A percentile compares a stretch with the other conserved stretches of the same genome.
phyloP scores from a whole-genome alignment of 768 basidiomycete genomes.

The Strobilomyces echinocephalus region DNA sequence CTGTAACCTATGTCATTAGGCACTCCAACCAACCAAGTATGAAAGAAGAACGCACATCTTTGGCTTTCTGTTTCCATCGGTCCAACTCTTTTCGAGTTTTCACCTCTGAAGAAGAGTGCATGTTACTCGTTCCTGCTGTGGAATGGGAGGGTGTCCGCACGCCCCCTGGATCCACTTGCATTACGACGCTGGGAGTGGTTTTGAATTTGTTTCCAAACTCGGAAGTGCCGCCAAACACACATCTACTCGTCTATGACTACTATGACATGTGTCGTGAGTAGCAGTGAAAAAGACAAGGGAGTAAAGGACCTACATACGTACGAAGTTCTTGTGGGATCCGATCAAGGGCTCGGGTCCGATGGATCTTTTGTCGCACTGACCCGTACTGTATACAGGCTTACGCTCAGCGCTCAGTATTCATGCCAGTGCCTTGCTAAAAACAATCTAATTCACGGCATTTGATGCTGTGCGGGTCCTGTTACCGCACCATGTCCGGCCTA shows the following conservation, averaged over 20 bases:
- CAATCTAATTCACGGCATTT: too few species aligned
- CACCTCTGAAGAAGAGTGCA: conserved; percentile 10
- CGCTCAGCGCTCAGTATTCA: too few species aligned
- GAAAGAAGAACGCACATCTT: conserved; percentile 15
- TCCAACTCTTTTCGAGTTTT: conserved; percentile 24
- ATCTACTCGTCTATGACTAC: too few species aligned
- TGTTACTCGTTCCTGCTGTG: conserved; percentile 10
- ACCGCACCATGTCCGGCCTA: conserved; percentile 2
- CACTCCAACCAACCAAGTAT: background rate
- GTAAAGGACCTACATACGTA: too few species aligned
- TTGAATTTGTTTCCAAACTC: too few species aligned
- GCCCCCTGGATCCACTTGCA: conserved; percentile 13
- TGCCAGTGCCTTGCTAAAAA: too few species aligned
- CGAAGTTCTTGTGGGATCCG: too few species aligned
- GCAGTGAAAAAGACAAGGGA: too few species aligned
- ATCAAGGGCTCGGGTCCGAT: background rate
- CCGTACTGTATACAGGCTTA: too few species aligned
- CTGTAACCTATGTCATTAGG: conserved; percentile 9
- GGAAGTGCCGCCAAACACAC: too few species aligned
- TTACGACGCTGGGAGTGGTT: conserved; percentile 2
- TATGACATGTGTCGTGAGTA: too few species aligned
- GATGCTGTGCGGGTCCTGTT: too few species aligned
- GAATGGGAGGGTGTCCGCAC: conserved; percentile 2
- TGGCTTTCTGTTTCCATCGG: conserved; percentile 29
- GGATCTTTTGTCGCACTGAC: background rate